These are phyloP conservation scores for Diplocarpon rosae DNA, from an alignment of 2,329 filamentous ascomycete species.

Conservation along the genomic window DNA sequence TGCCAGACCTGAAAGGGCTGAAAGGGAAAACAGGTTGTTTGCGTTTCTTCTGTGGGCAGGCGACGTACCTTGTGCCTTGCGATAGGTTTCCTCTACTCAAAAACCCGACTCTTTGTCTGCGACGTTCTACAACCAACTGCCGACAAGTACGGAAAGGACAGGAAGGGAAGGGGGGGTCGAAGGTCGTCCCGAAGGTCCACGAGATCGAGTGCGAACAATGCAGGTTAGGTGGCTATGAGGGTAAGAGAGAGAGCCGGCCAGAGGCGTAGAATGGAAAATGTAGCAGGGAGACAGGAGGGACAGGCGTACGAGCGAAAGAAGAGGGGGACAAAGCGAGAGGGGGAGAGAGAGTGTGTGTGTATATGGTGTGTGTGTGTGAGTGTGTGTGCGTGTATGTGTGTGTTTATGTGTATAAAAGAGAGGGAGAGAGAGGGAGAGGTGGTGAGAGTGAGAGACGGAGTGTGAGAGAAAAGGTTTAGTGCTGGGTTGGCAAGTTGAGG, in stretches of 20 bases:
- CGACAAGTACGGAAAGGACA: conserved; percentile 4
- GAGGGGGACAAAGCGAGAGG: too few relatives aligned
- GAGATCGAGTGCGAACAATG: conserved; percentile 3
- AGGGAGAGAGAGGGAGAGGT: neutral
- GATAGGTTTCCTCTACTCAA: conserved; percentile 11
- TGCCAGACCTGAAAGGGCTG: conserved; percentile 7
- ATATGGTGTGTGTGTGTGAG: too few relatives aligned
- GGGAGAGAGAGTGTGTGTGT: too few relatives aligned
- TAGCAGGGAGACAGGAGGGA: conserved; percentile 2
- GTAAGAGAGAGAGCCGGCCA: conserved; percentile 6
- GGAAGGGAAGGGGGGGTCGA: conserved; percentile 20
- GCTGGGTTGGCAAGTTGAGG: neutral
- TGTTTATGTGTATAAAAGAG: neutral
- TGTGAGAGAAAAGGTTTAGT: neutral
- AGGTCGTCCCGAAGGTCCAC: conserved; percentile 10
- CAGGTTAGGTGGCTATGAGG: conserved; percentile 4
- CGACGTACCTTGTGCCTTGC: conserved; percentile 20
- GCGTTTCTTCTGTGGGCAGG: conserved; percentile 18
- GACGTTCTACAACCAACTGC: conserved; percentile 13
- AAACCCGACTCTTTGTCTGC: conserved; percentile 6
- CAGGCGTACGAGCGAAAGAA: conserved; percentile 5
- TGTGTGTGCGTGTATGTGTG: too few relatives aligned
- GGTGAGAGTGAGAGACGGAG: neutral
- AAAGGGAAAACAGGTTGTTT: conserved; percentile 12
- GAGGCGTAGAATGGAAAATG: conserved; percentile 1